Percentiles rank a stretch among this genome's conserved stretches.
phyloP scores from a whole-genome alignment of 345 rosid species.

The Populus tremula region DNA sequence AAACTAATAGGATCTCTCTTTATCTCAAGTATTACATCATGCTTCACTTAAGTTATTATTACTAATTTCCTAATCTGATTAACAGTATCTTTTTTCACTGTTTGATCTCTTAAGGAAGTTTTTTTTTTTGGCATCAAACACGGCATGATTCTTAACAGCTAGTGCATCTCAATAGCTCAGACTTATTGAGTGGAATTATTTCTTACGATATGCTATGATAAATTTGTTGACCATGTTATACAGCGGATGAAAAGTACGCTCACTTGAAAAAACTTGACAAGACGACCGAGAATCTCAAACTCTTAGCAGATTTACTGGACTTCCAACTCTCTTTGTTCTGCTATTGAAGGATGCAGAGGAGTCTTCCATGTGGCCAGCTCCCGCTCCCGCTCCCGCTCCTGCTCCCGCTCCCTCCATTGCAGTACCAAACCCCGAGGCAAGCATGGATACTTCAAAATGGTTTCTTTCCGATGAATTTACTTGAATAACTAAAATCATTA shows the following conservation, averaged over 20 bases:
- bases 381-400: slow-evolving; percentile 17
- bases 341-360: neutral
- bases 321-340: neutral
- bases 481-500: neutral
- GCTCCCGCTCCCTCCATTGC: slow-evolving; percentile 37
- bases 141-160: neutral
- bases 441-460: neutral
- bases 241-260: slow-evolving; percentile 19
- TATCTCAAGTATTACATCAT: too few relatives aligned
- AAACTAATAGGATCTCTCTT: too few relatives aligned
- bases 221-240: neutral
- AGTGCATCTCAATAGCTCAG: neutral
- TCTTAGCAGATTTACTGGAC: slow-evolving; percentile 47
- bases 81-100: too few relatives aligned
- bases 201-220: neutral
- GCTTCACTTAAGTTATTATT: too few relatives aligned
- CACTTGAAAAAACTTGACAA: slow-evolving; percentile 51
- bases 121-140: neutral
- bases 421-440: slow-evolving; percentile 40
- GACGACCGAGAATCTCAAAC: slow-evolving; percentile 54
- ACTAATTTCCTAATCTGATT: too few relatives aligned
- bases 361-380: slow-evolving; percentile 52
- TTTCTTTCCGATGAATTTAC: neutral
- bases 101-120: too few relatives aligned
- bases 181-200: neutral